Evolutionary conservation across 2,329 filamentous ascomycete species (phyloP), one percentile per base, ranked within the genome.

Genomic region (Colletotrichum cuscutae): DNA sequence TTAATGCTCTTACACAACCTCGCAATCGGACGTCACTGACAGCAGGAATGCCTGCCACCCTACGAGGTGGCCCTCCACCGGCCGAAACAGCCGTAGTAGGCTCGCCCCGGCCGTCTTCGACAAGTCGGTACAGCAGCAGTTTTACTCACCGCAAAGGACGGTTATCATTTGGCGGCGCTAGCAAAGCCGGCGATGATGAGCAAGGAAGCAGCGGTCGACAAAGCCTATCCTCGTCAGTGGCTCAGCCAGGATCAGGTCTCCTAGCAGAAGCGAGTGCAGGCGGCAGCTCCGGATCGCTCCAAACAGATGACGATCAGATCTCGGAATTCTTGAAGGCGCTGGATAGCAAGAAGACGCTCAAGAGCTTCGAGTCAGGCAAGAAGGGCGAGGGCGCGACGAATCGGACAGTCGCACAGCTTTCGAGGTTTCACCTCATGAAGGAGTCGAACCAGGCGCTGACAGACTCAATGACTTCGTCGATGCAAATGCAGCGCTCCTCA

Each of bases 391-490:
- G 91, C 28, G 89, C 92, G 1, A 92, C 92, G 60, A 94, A 93
- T 79, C 90, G 91, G 75, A 95, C 95, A 0, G 92, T 91, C 46
- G 93, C 94, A 54, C 94, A 96, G 76, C 87, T 98, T 53, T 93
- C 91, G 26, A 95, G 93, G 77, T 98, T 97, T 79, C 95, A 97
- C 77, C 89, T 90, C 71, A 96, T 98, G 94, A 90, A 91, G 76
- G 96, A 98, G 73, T 95, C 94, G 0, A 95, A 98, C 79, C 93
- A 94, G 68, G 93, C 91, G 5, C 88, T 99, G 53, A 97, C 95
- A 0, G 97, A 99, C 66, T 98, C 95, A 0, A 95, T 99, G 88
- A 95, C 94, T 32, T 97, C 95, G 1, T 98, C 96, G 0, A 89
- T 95, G 77, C 90, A 97, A 77, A 85, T 98, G 70, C 93, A 97